Conservation (phyloP, 176 grass and related monocot species). For the Ampelocalamus luodianensis region DNA sequence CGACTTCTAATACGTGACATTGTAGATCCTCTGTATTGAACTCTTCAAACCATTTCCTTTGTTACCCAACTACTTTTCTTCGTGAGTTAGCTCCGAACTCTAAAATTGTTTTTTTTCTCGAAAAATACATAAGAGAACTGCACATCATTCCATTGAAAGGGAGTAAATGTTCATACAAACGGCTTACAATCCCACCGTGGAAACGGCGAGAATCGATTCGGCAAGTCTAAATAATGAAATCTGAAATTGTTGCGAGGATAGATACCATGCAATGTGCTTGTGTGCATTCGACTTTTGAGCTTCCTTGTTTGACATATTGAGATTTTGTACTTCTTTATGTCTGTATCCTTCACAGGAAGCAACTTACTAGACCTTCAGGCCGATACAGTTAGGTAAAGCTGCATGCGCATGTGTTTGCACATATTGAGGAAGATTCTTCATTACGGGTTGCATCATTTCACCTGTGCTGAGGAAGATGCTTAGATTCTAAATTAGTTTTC, state of each 20-base stretch:
- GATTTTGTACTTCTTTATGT: background rate
- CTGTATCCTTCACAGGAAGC: background rate
- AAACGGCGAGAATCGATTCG: too few relatives aligned
- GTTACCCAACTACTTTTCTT: background rate
- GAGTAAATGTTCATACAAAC: too few relatives aligned
- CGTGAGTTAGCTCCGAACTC: background rate
- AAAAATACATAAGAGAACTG: too few relatives aligned
- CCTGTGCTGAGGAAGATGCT: background rate
- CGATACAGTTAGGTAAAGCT: conserved; percentile 2
- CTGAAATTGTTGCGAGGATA: background rate
- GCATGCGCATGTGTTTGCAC: conserved; percentile 3
- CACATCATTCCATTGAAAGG: too few relatives aligned
- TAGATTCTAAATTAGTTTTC: background rate
- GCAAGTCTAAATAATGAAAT: too few relatives aligned
- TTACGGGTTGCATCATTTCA: conserved; percentile 25
- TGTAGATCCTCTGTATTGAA: too few relatives aligned
- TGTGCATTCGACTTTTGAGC: background rate
- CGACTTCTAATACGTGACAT: too few relatives aligned
- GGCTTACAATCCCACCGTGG: too few relatives aligned
- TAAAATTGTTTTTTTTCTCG: too few relatives aligned
- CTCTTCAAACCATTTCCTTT: too few relatives aligned
- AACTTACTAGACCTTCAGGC: background rate
- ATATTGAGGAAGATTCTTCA: conserved; percentile 45
- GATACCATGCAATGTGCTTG: background rate
- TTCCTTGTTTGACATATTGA: background rate